Base-by-base conservation (phyloP, 352 stramenopile genomes). In the Plasmopara muralis region DNA sequence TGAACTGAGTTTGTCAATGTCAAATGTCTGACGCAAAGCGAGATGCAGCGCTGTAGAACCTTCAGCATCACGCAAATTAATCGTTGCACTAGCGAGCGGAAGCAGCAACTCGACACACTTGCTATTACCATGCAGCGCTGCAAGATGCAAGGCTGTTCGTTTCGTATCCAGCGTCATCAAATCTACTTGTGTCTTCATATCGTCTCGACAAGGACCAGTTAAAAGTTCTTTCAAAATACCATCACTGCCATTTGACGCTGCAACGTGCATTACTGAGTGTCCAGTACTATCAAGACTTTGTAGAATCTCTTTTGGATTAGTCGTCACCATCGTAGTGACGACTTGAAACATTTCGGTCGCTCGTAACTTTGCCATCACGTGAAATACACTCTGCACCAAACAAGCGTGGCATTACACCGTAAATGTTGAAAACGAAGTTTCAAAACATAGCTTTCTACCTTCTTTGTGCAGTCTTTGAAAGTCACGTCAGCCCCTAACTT, bases 1-100 rank as follows among this genome's bases (percentile, higher is more conserved):
- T 0, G 69, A 37, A 2, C 85, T 50, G 5, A 89, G 68, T 15
- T 62, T 62, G 0, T 84, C 71, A 30, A 89, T 77, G 47, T 85
- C 68, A 41, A 90, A 90, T 5, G 68, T 73, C 41, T 80, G 74
- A 30, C 71, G 54, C 0, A 88, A 60, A n/a, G 70, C 68, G 9
- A 88, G 57, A 43, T 90, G 77, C 13, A 90, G 53, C 0, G 73
- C 68, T 18, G 77, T 88, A 31, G 65, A 74, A 5, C 79, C 74
- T 43, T 55, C 67, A 16, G 43, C 18, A 14, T 74, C 64, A 9
- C 55, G 52, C 20, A 25, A 25, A 25, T 25, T 25, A 3, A 25
- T 3, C 20, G 20, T 25, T 25, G 20, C 20, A 3, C 20, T 12
- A 14, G 50, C 51, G 0, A 58, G 43, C 12, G 64, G 54, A 0